Base-by-base conservation (phyloP, 2,329 filamentous ascomycete genomes). In the Penicillium sp. region DNA sequence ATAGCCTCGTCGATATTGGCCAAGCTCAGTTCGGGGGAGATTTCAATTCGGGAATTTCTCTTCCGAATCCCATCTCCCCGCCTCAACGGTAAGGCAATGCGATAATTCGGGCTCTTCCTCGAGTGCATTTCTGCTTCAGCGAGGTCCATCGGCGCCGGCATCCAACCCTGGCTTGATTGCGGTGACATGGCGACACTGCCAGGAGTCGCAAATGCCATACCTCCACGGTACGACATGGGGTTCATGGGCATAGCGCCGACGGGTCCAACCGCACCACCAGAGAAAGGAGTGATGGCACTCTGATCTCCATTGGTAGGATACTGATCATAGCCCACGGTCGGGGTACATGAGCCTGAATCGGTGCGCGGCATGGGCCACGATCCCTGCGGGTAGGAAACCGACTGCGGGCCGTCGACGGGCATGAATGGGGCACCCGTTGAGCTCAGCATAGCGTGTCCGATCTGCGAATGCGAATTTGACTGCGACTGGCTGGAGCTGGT, bases 1-100 rank as follows among this genome's bases (percentile, higher is more conserved):
- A 99, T 97, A 71, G 97, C 83, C 61, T 91, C 84, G 75, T 99
- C 94, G 77, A 99, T 97, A 78, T 95, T 97, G 81, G 85, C 88
- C 67, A 99, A 85, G 71, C 93, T 97, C 62, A 93, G 86, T 78
- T 97, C 94, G 45, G 90, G 87, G 10, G 94, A 94, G 66, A 99
- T 99, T 71, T 97, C 93, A 77, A 97, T 97, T 66, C 93, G 89
- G 64, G 93, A 92, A 72, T 97, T 99, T 89, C 97, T 97, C 87
- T 99, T 99, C 70, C 94, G 86, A 76, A 97, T 95, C 61, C 94
- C 91, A 67, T 95, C 92, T 56, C 91, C 87, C 67, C 90, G 85
- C 53, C 85, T 83, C 75, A 90, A 81, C 56, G 93, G 88, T 61
- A 92, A 91, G 78, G 90, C 89, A 54, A 74, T 67, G 84, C 89